phyloP scores from a whole-genome alignment of 202 grass and related monocot species.

The Panicum hallii region DNA sequence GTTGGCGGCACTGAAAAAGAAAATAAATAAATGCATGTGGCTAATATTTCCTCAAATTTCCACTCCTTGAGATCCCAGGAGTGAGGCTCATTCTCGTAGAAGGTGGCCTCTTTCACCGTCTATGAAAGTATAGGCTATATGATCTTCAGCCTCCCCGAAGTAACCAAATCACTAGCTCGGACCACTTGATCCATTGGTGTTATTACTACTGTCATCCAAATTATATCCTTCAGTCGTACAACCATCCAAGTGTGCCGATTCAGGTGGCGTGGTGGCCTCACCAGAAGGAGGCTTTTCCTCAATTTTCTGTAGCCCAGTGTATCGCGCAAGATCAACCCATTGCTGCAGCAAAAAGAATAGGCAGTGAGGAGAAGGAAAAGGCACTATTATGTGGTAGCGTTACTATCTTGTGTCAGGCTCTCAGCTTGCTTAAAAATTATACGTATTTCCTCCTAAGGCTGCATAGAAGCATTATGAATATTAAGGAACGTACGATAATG shows the following conservation, averaged over 20 bases:
- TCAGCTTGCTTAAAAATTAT: constrained; percentile 30
- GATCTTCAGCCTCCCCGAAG: constrained; percentile 8
- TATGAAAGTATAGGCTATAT: constrained; percentile 7
- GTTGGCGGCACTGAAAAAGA: not conserved
- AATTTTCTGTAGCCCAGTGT: constrained; percentile 73
- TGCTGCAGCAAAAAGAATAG: constrained; percentile 64
- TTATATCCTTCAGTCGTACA: constrained; percentile 54
- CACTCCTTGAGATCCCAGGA: not conserved
- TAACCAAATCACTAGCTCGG: constrained; percentile 39
- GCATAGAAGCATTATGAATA: constrained; percentile 11
- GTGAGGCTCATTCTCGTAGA: not conserved
- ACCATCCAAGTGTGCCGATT: constrained; percentile 60
- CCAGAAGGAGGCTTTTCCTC: constrained; percentile 46
- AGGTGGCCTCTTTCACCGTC: not conserved
- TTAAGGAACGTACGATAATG: not conserved
- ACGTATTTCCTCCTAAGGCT: constrained; percentile 1
- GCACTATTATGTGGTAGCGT: not conserved
- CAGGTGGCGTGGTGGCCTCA: constrained; percentile 49
- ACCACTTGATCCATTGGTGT: constrained; percentile 48
- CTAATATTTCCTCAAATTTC: constrained; percentile 12
- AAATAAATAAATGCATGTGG: not conserved
- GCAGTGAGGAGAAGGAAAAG: constrained; percentile 6
- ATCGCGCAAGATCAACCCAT: constrained; percentile 98
- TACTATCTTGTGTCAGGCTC: constrained; percentile 9
- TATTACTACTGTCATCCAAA: constrained; percentile 54